Evolutionary conservation across 2,329 filamentous ascomycete species (phyloP), one percentile per base, ranked within the genome.

Genomic region (Tolypocladium tundrense): DNA sequence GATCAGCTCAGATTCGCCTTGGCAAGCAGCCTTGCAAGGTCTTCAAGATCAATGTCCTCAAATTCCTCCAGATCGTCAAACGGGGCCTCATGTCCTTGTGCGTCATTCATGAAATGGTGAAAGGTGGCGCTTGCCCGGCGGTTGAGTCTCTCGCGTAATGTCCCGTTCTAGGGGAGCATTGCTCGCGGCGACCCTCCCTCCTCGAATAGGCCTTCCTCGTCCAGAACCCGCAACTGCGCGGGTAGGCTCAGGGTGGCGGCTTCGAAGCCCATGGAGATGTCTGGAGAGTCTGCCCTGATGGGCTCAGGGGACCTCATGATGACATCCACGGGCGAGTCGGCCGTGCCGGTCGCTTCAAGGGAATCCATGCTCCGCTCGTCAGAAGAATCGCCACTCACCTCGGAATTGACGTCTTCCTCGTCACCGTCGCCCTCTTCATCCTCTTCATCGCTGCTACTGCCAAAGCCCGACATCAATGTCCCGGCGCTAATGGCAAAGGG

Each of bases 361-460:
- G 63, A 64, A 55, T 63, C 59, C 58, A 59, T 59, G 63, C 64
- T 62, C 59, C 64, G 61, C 65, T 69, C 67, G 56, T 72, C 68
- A 66, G 63, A 64, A 63, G 67, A 73, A 71, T 70, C 68, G 60
- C 64, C 63, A 74, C 84, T 81, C 75, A 87, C 84, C 84, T 87
- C 84, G 61, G 79, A 85, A 68, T 82, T 83, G 43, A 84, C 83
- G 61, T 90, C 88, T 65, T 90, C 88, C 63, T 93, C 87, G 63
- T 88, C 88, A 59, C 90, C 89, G 60, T 96, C 90, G 75, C 91
- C 88, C 62, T 97, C 93, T 66, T 97, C 93, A 62, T 97, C 94
- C 64, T 97, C 94, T 72, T 97, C 93, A 65, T 96, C 91, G 67
- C 91, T 96, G 54, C 90, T 94, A 74, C 91, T 96, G 68, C 91